A percentile compares a stretch with the other conserved stretches of the same genome.
These are phyloP conservation scores for Neospora caninum DNA, from an alignment of 169 alveolate species.

Conservation along the genomic window DNA sequence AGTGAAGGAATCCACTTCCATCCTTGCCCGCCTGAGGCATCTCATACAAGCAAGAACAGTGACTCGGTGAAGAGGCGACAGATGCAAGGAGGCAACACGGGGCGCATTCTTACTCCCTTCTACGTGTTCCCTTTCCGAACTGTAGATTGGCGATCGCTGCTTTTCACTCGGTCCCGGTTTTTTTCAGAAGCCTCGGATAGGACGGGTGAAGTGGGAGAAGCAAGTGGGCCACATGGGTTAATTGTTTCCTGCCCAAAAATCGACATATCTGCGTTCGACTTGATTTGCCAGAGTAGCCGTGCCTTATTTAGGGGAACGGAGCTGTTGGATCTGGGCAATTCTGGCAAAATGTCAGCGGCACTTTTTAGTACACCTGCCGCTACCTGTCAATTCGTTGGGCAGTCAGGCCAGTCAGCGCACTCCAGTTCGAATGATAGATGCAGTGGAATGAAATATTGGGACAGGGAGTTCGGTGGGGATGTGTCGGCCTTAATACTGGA, in stretches of 20 bases:
- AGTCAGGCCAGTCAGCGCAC: not conserved
- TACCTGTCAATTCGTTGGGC: not conserved
- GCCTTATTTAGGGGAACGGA: not conserved
- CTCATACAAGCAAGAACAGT: not conserved
- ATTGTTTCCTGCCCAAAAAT: not conserved
- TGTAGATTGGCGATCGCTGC: not conserved
- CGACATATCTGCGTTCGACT: not conserved
- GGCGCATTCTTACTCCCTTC: not conserved
- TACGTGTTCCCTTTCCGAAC: not conserved
- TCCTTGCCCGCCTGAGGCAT: not conserved
- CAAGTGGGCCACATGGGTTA: not conserved
- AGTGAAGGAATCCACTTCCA: not conserved
- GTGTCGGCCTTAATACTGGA: not conserved
- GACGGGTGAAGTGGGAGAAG: not conserved
- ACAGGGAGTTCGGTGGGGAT: not conserved
- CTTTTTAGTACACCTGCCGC: not conserved
- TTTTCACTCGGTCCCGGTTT: not conserved
- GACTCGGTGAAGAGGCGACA: not conserved
- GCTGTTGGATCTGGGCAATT: not conserved
- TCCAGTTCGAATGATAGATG: not conserved
- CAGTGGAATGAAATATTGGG: not conserved
- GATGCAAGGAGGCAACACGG: not conserved
- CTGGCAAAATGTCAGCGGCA: not conserved
- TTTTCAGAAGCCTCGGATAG: not conserved
- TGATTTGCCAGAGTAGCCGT: slow-evolving; percentile 12